A percentile compares a stretch with the other conserved stretches of the same genome.
These are phyloP conservation scores for Ophiostoma angusticollis DNA, from an alignment of 2,329 filamentous ascomycete species.

Conservation along the genomic window DNA sequence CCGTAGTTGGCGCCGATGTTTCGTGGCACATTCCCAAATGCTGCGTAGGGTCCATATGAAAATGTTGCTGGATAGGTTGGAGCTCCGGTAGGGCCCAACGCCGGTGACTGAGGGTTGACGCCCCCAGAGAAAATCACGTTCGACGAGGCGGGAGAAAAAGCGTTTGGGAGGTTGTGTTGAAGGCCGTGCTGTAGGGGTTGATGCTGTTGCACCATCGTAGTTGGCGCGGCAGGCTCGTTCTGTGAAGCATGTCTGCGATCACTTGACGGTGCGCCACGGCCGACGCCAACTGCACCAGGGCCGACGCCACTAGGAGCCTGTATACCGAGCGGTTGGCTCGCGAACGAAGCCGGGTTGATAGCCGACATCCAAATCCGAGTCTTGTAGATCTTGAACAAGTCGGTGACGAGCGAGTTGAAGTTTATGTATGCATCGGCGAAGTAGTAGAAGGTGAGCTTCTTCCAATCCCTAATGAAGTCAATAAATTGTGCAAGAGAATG, in stretches of 20 bases:
- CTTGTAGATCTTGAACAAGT: slow-evolving; percentile 99
- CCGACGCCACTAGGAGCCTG: slow-evolving; percentile 56
- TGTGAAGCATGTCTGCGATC: slow-evolving; percentile 30
- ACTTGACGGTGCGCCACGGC: slow-evolving; percentile 32
- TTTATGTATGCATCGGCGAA: slow-evolving; percentile 98
- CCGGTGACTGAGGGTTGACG: slow-evolving; percentile 9
- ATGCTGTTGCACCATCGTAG: not conserved
- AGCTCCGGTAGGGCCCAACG: not conserved
- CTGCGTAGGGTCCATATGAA: slow-evolving; percentile 27
- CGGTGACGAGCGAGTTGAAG: slow-evolving; percentile 94
- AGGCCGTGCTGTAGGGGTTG: slow-evolving; percentile 7
- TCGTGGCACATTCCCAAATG: slow-evolving; percentile 29
- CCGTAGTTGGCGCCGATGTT: slow-evolving; percentile 26
- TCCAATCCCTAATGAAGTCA: slow-evolving; percentile 64
- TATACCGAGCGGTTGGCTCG: slow-evolving; percentile 60
- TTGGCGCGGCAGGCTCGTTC: slow-evolving; percentile 3
- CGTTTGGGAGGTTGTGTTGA: slow-evolving; percentile 4
- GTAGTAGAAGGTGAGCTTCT: slow-evolving; percentile 98
- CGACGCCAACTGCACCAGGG: slow-evolving; percentile 50
- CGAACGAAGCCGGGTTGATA: slow-evolving; percentile 94
- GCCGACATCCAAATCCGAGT: slow-evolving; percentile 99
- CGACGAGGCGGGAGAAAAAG: slow-evolving; percentile 1
- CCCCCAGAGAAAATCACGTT: slow-evolving; percentile 13
- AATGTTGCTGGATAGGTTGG: slow-evolving; percentile 22
- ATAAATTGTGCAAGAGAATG: no score